Conservation (phyloP, 1,284 basidiomycete species). For the Malassezia furfur region DNA sequence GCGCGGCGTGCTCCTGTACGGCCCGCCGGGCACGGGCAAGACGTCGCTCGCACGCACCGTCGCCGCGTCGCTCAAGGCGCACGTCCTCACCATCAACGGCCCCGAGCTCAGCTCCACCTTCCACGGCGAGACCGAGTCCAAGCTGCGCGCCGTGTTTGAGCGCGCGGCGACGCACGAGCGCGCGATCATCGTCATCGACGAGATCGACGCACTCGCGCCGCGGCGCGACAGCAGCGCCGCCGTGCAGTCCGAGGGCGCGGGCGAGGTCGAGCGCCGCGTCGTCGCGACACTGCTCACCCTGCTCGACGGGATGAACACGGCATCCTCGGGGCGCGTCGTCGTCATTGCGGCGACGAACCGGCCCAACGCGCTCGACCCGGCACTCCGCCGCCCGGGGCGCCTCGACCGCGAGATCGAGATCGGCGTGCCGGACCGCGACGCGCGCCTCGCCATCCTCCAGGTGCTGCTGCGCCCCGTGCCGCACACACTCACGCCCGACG, state of each 20-base stretch:
- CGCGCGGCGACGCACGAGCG: slow-evolving; percentile 72
- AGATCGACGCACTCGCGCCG: slow-evolving; percentile 90
- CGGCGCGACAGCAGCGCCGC: slow-evolving; percentile 61
- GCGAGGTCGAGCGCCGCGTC: slow-evolving; percentile 85
- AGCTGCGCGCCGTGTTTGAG: slow-evolving; percentile 76
- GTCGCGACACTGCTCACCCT: slow-evolving; percentile 90
- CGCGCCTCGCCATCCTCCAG: slow-evolving; percentile 70
- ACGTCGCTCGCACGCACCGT: slow-evolving; percentile 44
- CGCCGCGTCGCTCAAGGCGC: slow-evolving; percentile 32
- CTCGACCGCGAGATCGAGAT: slow-evolving; percentile 98
- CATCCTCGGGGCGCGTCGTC: slow-evolving; percentile 58
- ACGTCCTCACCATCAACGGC: slow-evolving; percentile 63
- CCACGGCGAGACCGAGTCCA: slow-evolving; percentile 90
- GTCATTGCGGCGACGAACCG: slow-evolving; percentile 96
- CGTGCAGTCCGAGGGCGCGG: slow-evolving; percentile 49
- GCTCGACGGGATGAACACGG: slow-evolving; percentile 70
- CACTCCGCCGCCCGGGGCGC: slow-evolving; percentile 79
- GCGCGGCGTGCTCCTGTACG: slow-evolving; percentile 44
- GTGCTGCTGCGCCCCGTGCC: slow-evolving; percentile 74
- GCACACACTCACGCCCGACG: slow-evolving; percentile 58
- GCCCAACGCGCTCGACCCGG: slow-evolving; percentile 93
- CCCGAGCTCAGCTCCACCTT: slow-evolving; percentile 88
- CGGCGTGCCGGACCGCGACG: slow-evolving; percentile 77
- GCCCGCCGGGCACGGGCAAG: slow-evolving; percentile 48
- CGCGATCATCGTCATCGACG: slow-evolving; percentile 79